These are phyloP conservation scores for Sesbania bispinosa DNA, from an alignment of 306 rosid genomes.

Conservation along the genomic window DNA sequence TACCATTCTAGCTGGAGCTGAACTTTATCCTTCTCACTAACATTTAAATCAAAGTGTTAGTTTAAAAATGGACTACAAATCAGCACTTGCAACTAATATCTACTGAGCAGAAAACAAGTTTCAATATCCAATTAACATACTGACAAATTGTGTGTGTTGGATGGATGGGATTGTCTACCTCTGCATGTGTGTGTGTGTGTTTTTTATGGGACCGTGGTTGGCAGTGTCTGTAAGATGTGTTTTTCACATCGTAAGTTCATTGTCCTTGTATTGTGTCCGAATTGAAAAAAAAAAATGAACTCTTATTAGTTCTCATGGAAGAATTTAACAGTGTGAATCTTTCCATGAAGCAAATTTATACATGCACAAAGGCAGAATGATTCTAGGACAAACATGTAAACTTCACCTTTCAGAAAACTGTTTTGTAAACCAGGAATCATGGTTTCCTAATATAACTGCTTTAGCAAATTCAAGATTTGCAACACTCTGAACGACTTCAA, in stretches of 20 bases:
- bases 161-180: neutral
- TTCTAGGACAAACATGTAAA: slow-evolving; percentile 17
- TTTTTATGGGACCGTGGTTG: neutral
- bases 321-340: slow-evolving; percentile 3
- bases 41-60: slow-evolving; percentile 36
- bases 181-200: neutral
- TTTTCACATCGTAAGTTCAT: neutral
- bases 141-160: neutral
- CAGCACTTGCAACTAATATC: slow-evolving; percentile 16
- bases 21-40: slow-evolving; percentile 77
- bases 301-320: neutral
- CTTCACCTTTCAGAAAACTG: slow-evolving; percentile 74
- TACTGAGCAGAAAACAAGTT: slow-evolving; percentile 18
- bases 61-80: slow-evolving; percentile 15
- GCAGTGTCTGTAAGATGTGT: neutral
- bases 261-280: neutral
- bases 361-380: neutral
- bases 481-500: slow-evolving; percentile 72
- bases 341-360: neutral
- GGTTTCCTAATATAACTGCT: slow-evolving; percentile 87
- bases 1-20: slow-evolving; percentile 96
- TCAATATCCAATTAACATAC: neutral
- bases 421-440: slow-evolving; percentile 85
- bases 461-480: slow-evolving; percentile 70
- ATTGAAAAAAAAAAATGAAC: neutral